Evolutionary conservation across 2,329 filamentous ascomycete genomes (phyloP), one percentile per base, ranked within the genome.

Genomic region (Talaromyces pinophilus): DNA sequence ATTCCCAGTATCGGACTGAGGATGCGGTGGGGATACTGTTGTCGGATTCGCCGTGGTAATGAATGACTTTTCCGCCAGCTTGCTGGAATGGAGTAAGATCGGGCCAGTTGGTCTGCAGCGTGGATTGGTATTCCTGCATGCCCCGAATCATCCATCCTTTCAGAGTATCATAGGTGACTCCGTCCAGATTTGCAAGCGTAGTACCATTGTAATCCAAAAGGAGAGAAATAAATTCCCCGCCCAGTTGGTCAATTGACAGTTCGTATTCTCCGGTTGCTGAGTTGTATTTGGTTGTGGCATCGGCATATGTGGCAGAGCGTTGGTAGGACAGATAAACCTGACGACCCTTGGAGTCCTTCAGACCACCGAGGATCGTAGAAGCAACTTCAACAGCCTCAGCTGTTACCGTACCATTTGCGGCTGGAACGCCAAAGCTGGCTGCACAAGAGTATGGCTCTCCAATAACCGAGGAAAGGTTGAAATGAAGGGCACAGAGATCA

Each of bases 51-150:
- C 44, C 44, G 44, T 48, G 85, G 77, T 82, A 86, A 73, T 87
- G 85, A 11, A 88, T 75, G 3, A 88, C 74, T 74, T 88, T 88
- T 62, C 84, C 85, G 28, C 85, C 85, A 0, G 77, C 70, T 2
- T 76, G 65, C 38, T 83, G 76, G 77, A 86, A 86, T 8, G 76
- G 69, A 0, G 81, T 83, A 0, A 87, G 77, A 69, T 88, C 85
- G 0, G 84, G 83, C 28, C 81, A 71, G 0, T 82, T 86, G 8
- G 84, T 87, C 70, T 87, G 85, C 3, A 86, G 77, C 59, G 73
- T 82, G 70, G 85, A 83, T 35, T 77, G 67, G 73, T 85, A 88
- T 46, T 77, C 78, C 57, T 81, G 71, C 78, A 82, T 79, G 5
- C 81, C 85, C 5, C 73, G 77, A 46, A 78, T 73, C 78, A 87